These are phyloP conservation scores for Talaromyces sp. DNA, from an alignment of 2,329 filamentous ascomycete species.

Conservation along the genomic window DNA sequence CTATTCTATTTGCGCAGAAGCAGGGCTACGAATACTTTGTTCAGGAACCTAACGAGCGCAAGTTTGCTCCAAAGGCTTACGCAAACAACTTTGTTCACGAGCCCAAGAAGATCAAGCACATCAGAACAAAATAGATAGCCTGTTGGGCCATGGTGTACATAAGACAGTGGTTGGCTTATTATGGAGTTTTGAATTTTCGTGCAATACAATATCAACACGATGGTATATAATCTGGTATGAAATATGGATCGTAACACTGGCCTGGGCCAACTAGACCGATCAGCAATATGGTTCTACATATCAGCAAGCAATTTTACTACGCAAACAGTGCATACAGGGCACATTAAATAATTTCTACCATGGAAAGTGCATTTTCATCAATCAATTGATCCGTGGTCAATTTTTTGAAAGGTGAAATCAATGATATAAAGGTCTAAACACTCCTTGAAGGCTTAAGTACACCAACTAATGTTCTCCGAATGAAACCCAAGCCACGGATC, in stretches of 20 bases:
- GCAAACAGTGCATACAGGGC: not conserved
- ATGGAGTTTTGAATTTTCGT: not conserved
- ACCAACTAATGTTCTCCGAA: not conserved
- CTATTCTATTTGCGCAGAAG: constrained; percentile 93
- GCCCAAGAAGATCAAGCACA: constrained; percentile 79
- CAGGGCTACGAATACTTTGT: constrained; percentile 99
- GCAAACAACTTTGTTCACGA: constrained; percentile 93
- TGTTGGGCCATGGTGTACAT: constrained; percentile 14
- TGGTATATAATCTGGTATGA: not conserved
- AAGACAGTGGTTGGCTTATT: not conserved
- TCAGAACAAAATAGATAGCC: constrained; percentile 67
- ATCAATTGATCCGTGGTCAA: too few relatives aligned
- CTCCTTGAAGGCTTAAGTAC: not conserved
- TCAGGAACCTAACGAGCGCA: constrained; percentile 88
- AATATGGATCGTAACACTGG: not conserved
- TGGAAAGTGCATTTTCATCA: not conserved
- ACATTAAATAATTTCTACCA: not conserved
- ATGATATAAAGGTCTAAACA: not conserved
- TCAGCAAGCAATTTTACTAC: not conserved
- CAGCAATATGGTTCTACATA: not conserved
- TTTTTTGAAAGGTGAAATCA: not conserved
- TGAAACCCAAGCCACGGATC: not conserved
- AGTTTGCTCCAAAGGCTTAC: constrained; percentile 86
- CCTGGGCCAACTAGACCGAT: not conserved
- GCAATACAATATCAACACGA: not conserved